Percentiles rank a stretch among this genome's conserved stretches.
These are phyloP conservation scores for Emergomyces orientalis DNA, from an alignment of 2,329 filamentous ascomycete genomes.

Conservation along the genomic window DNA sequence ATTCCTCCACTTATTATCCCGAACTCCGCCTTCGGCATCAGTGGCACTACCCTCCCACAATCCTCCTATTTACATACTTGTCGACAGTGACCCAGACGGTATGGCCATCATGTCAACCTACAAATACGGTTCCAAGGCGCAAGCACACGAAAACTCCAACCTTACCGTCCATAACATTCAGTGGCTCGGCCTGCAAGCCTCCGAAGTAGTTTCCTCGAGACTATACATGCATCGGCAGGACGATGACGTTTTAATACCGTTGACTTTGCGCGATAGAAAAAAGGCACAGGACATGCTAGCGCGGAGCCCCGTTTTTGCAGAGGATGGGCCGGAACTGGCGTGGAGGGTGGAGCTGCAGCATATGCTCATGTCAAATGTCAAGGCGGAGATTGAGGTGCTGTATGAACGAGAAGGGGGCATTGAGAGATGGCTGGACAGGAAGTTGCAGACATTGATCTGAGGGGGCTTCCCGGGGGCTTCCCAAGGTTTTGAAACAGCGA, in stretches of 20 bases:
- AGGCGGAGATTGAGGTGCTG: slow-evolving; percentile 53
- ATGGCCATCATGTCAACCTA: slow-evolving; percentile 55
- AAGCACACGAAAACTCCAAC: slow-evolving; percentile 44
- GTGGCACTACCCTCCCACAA: slow-evolving; percentile 16
- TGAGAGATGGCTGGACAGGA: slow-evolving; percentile 36
- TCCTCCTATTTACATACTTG: slow-evolving; percentile 44
- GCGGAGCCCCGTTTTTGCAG: slow-evolving; percentile 34
- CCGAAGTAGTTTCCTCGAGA: slow-evolving; percentile 26
- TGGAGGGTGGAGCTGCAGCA: slow-evolving; percentile 47
- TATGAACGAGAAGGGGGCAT: slow-evolving; percentile 36
- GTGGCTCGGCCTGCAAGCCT: slow-evolving; percentile 50
- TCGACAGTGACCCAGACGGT: slow-evolving; percentile 55
- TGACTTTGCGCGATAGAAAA: slow-evolving; percentile 46
- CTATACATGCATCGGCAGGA: slow-evolving; percentile 18
- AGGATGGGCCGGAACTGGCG: slow-evolving; percentile 35
- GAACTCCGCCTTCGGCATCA: neutral
- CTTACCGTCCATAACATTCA: slow-evolving; percentile 41
- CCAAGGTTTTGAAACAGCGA: too few relatives aligned
- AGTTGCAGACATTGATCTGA: slow-evolving; percentile 18
- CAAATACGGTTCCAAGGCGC: slow-evolving; percentile 50
- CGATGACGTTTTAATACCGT: slow-evolving; percentile 31
- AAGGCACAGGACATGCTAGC: slow-evolving; percentile 48
- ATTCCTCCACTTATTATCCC: slow-evolving; percentile 42
- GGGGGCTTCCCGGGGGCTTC: too few relatives aligned
- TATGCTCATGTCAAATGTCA: slow-evolving; percentile 54